phyloP scores from a whole-genome alignment of 2,329 filamentous ascomycete species.

The Penicillium frequentans region DNA sequence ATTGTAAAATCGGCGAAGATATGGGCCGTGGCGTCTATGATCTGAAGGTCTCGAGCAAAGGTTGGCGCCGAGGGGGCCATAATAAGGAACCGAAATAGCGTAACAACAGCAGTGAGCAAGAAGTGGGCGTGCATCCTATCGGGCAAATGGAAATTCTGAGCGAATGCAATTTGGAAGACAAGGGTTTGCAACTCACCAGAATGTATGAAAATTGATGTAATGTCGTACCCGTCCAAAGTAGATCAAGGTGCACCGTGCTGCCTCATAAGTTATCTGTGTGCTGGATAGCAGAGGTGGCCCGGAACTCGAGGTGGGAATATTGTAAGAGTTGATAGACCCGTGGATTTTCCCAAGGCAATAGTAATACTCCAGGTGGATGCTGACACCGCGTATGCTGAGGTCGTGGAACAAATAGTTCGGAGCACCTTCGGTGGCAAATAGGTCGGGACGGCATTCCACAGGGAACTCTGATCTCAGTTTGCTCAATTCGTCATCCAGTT shows the following conservation, averaged over 20 bases:
- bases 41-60: constrained; percentile 16
- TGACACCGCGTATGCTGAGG: constrained; percentile 25
- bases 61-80: constrained; percentile 10
- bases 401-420: constrained; percentile 25
- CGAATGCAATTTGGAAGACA: neutral
- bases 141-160: neutral
- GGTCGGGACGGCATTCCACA: constrained; percentile 16
- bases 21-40: constrained; percentile 13
- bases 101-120: constrained; percentile 20
- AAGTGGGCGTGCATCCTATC: constrained; percentile 26
- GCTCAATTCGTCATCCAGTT: constrained; percentile 24
- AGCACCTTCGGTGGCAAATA: constrained; percentile 14
- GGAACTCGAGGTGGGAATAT: neutral
- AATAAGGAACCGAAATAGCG: constrained; percentile 23
- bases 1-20: constrained; percentile 14
- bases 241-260: constrained; percentile 22
- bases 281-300: constrained; percentile 23
- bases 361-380: constrained; percentile 28
- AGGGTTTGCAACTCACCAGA: constrained; percentile 16
- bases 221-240: constrained; percentile 20
- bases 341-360: constrained; percentile 27
- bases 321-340: constrained; percentile 11
- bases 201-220: constrained; percentile 22
- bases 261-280: constrained; percentile 22
- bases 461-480: constrained; percentile 20